Base-by-base conservation (phyloP, 441 rosid genomes). In the Macaranga tanarius region DNA sequence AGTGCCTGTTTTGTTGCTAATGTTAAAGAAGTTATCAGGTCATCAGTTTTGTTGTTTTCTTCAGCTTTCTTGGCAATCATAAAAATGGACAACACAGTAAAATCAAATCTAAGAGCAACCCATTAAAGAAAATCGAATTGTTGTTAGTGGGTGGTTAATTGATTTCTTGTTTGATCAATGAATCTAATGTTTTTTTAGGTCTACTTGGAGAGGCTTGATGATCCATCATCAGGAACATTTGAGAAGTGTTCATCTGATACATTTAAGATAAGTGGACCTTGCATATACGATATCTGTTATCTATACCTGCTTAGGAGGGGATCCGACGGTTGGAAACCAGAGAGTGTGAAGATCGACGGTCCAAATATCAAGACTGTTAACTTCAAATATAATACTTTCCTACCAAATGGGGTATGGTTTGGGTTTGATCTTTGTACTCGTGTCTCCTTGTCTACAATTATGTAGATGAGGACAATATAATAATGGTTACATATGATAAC, bases 251-350 rank as follows among this genome's bases (percentile, higher is more conserved):
- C 84, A 0, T 67, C 87, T 4, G 90, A 87, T 76, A 82, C 87
- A 19, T 87, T 81, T 78, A 69, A 69, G 68, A 73, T 86, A 71
- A 68, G 61, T 0, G 87, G 90, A 47, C 84, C 90, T 1, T 83
- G 90, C 55, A 75, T 75, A 70, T 58, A 67, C 11, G 75, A 79
- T 40, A 75, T 80, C 5, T 82, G 87, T 74, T 87, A 83, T 66
- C 74, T 70, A 56, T 71, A 83, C 79, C 69, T 85, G n/a, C 86
- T 77, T 10, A 76, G 87, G 66, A 75, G 57, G 44, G 87, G 87
- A 75, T 80, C 74, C 10, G 88, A 87, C 76, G 85, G 87, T 45
- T 85, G 88, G 90, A 83, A 77, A 74, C 90, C 88, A 5, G 84
- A 82, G 75, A 82, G 73, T 16, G 85, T 82, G 58, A 82, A 80